Base-by-base conservation (phyloP, 768 basidiomycete species). In the Hericium rajendrae region DNA sequence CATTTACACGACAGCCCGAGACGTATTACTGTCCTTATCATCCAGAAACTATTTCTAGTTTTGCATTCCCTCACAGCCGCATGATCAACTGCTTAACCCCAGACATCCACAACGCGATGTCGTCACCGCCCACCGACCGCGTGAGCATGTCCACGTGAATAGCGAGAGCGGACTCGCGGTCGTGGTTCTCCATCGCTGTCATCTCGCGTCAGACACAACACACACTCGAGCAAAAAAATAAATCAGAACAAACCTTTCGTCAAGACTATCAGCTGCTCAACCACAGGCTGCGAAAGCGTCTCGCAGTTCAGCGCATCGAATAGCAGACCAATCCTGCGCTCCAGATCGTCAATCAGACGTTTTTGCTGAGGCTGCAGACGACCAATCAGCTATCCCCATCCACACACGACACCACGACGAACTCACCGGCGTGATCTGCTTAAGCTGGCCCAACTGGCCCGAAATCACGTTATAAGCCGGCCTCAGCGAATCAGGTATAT, bases 261-360 rank as follows among this genome's bases (percentile, higher is more conserved):
- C 48, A 97, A 75, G 43, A 83, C 80, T 20, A 82, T 66, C 32
- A 97, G 72, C 62, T 88, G 83, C 46, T 88, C 86, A 13, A 88
- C 78, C 22, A 91, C 83, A 11, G 79, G 69, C 58, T 75, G 74
- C 13, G 90, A 86, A 18, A 97, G 67, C 6, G 88, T 88, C 64
- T 92, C 84, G 66, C 91, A 93, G 69, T 97, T 97, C 63, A 97
- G 72, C n/a, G 84, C 86, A 67, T 97, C 94, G 65, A 94, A 97
- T 48, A 97, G 71, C 0, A 84, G 80, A 66, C 86, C 93, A 63
- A 95, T 76, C 37, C 94, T 80, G 18, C 91, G 80, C 67, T 94
- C 92, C 4, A 94, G 78, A 64, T 95, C 94, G 53, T 92, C 91
- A 0, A 82, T 83, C 62, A 94, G 76, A 38, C 90, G 85, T 68